Evolutionary conservation across 169 alveolate species (phyloP), one percentile per base, ranked within the genome.

Genomic region (Perkinsus marinus): DNA sequence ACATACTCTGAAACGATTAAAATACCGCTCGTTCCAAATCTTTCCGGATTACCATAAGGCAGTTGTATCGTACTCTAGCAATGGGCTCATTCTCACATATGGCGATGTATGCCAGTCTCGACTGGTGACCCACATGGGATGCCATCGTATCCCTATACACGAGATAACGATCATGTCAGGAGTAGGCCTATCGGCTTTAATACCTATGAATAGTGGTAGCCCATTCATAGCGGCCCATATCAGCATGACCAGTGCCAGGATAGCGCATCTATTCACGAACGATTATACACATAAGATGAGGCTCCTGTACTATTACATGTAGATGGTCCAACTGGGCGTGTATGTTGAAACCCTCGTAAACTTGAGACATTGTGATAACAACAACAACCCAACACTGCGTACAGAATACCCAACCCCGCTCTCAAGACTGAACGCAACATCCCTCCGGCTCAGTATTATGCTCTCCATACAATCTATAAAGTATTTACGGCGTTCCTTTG

Each of bases 231-330:
- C 93, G 92, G 17, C 93, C 92, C 39, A 92, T 92, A 68, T 94
- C 95, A 37, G 94, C 93, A 90, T 94, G 92, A 16, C 95, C 95
- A 43, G 95, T 91, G 34, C 95, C 95, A 39, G 92, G 89, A 90
- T 94, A 94, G 90, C 93, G 93, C 90, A 92, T 91, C 89, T 94
- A 90, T 43, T 92, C 68, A 41, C 79, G 22, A 16, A 2, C 5
- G 37, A 57, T 57, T 57, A 13, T 57, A 30, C 79, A 57, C 9
- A 16, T 13, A 30, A 6, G 22, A 16, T 57, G 34, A 57, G 7
- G 0, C 5, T 2, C 3, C 22, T 30, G 79, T 2, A 0, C 26
- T 57, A 57, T 57, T 57, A 57, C 79, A 26, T 57, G 79, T 0
- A 57, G 34, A 26, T 57, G 79, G 34, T 57, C 79, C 22, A 57